Evolutionary conservation across 148 eudicot species (phyloP), one percentile per base, ranked within the genome.

Genomic region (Cornus kousa): DNA sequence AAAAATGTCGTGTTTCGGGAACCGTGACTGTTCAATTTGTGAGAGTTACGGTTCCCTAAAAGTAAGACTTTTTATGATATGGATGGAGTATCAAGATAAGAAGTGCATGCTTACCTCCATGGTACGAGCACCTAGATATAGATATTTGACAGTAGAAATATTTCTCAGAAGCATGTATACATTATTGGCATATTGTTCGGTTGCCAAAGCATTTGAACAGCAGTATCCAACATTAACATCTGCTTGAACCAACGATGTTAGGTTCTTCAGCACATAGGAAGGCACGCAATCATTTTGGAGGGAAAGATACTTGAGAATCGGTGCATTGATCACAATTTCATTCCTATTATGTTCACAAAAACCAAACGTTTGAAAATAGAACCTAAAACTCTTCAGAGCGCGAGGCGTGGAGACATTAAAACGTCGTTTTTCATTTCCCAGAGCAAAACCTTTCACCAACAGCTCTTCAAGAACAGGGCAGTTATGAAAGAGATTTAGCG

Each of bases 381-480:
- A 53, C 75, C 23, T 37, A 19, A 78, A 70, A 37, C 10, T 55
- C 80, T 53, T 78, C 16, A 78, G 50, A 40, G 73, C 28, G 28
- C 28, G 32, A 33, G 80, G 35, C 3, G 69, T 33, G 24, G 55
- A 50, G 14, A 70, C 46, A 39, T 70, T 33, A 16, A 76, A 23
- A 24, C 24, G 16, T 12, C 55, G 9, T 10, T 70, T 74, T 24
- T 69, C 74, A 33, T 70, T 68, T 9, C 3, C 31, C 0, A 3
- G 9, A 9, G 33, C 67, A 22, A 33, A n/a, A 39, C 62, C 62
- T 3, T 6, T 16, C 5, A 70, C 35, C 6, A 16, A 20, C 74
- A 78, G 37, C 23, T 55, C 16, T 32, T 70, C 74, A 62, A 78
- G 66, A 16, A 69, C 16, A 9, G 80, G 80, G 80, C 74, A 70